These are phyloP conservation scores for Primulina tabacum DNA, from an alignment of 257 asterid species.

Conservation along the genomic window DNA sequence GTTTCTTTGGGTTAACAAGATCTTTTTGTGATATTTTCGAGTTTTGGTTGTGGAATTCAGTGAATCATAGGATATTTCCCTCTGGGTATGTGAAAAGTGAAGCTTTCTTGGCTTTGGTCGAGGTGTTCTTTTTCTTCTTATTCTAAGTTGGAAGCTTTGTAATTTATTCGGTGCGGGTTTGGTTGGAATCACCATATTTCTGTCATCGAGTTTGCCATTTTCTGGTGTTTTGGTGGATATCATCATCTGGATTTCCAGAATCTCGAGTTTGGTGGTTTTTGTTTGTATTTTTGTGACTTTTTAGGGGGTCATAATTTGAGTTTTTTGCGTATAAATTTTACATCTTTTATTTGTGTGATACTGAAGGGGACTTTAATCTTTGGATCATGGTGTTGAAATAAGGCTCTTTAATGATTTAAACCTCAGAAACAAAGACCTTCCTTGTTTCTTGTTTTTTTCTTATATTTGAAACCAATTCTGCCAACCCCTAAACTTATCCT, in stretches of 20 bases:
- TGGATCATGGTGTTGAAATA: conserved; percentile 41
- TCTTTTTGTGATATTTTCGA: conserved; percentile 11
- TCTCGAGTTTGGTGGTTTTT: background rate
- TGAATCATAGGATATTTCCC: background rate
- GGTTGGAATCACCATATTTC: background rate
- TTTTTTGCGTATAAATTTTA: conserved; percentile 26
- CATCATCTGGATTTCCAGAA: too few species aligned
- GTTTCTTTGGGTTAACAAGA: conserved; percentile 13
- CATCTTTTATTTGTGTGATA: conserved; percentile 26
- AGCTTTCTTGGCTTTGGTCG: conserved; percentile 7
- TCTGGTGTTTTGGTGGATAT: conserved; percentile 26
- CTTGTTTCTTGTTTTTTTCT: conserved; percentile 34
- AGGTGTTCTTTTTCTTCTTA: conserved; percentile 17
- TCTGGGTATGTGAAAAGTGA: conserved; percentile 3
- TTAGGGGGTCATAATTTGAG: conserved; percentile 19
- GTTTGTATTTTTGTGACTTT: conserved; percentile 1
- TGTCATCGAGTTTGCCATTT: conserved; percentile 6
- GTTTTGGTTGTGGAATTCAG: conserved; percentile 13
- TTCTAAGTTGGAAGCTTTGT: conserved; percentile 15
- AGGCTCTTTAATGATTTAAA: conserved; percentile 38
- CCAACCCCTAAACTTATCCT: conserved; percentile 25
- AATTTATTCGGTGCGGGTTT: conserved; percentile 2
- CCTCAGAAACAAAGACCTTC: conserved; percentile 37
- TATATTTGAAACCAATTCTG: conserved; percentile 31
- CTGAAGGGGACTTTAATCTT: conserved; percentile 35